These are phyloP conservation scores for Clitopilus passeckerianus DNA, from an alignment of 768 basidiomycete species.

Conservation along the genomic window DNA sequence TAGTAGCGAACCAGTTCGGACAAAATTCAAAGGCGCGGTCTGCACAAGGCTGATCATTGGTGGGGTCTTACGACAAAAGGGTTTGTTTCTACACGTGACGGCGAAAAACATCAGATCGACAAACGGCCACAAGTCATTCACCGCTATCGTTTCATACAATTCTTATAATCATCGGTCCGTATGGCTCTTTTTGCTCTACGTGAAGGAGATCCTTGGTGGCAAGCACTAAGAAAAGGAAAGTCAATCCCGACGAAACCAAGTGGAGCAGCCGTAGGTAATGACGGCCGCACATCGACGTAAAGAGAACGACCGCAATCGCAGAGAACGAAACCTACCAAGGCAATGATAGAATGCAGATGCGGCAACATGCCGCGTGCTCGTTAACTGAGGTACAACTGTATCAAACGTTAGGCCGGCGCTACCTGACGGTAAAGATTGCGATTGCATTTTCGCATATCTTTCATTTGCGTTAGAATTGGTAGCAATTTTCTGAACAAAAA, in stretches of 20 bases:
- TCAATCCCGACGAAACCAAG: not conserved
- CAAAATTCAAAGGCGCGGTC: not conserved
- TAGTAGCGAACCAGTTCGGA: not conserved
- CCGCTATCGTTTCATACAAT: conserved; percentile 19
- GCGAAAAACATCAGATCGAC: conserved; percentile 1
- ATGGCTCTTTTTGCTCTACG: conserved; percentile 56
- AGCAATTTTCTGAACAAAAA: conserved; percentile 2
- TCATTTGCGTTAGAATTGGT: conserved; percentile 6
- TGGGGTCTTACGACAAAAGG: not conserved
- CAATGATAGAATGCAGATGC: conserved; percentile 84
- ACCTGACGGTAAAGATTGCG: conserved; percentile 47
- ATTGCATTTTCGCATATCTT: conserved; percentile 79
- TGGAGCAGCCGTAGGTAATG: not conserved
- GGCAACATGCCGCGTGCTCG: conserved; percentile 73
- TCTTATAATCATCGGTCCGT: conserved; percentile 44
- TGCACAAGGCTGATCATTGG: not conserved
- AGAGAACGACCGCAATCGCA: not conserved
- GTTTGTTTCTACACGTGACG: not conserved
- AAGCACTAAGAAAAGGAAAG: conserved; percentile 43
- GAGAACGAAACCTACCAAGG: conserved; percentile 49
- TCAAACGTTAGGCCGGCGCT: conserved; percentile 53
- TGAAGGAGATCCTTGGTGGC: conserved; percentile 68
- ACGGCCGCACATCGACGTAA: not conserved
- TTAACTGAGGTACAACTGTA: conserved; percentile 55
- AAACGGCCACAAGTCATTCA: not conserved